phyloP scores from a whole-genome alignment of 306 rosid species.

The Dalbergia oliveri region DNA sequence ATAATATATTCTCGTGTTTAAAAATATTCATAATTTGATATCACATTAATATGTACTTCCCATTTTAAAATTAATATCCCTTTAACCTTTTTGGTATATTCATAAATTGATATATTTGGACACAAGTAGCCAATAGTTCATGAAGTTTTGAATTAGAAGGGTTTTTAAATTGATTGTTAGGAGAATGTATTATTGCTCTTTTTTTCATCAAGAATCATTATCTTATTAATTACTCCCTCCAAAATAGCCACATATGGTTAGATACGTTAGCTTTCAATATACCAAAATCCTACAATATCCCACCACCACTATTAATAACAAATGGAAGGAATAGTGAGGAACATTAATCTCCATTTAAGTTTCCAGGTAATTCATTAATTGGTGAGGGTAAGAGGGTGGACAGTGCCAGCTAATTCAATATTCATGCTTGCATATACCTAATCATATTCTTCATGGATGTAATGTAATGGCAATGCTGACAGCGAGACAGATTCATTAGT shows the following conservation, averaged over 20 bases:
- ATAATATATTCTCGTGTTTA: no score
- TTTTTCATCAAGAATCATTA: not conserved
- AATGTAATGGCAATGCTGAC: conserved; percentile 36
- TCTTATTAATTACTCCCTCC: not conserved
- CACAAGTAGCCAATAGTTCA: no score
- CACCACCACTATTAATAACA: not conserved
- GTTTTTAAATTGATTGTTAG: no score
- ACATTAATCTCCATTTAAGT: not conserved
- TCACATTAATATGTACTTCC: no score
- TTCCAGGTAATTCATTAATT: conserved; percentile 32
- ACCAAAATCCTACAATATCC: not conserved
- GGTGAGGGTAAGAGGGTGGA: conserved; percentile 30
- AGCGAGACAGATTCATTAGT: not conserved
- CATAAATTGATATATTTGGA: no score
- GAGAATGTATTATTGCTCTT: no score
- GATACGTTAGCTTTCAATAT: no score
- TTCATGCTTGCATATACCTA: conserved; percentile 30
- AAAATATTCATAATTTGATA: no score
- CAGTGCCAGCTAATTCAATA: conserved; percentile 40
- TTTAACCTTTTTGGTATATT: no score
- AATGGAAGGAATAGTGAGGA: not conserved
- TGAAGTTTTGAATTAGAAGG: no score
- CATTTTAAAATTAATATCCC: no score
- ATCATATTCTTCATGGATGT: conserved; percentile 41
- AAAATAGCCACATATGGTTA: no score